Conservation (phyloP, 331 rosid genomes). For the Saraca asoca region DNA sequence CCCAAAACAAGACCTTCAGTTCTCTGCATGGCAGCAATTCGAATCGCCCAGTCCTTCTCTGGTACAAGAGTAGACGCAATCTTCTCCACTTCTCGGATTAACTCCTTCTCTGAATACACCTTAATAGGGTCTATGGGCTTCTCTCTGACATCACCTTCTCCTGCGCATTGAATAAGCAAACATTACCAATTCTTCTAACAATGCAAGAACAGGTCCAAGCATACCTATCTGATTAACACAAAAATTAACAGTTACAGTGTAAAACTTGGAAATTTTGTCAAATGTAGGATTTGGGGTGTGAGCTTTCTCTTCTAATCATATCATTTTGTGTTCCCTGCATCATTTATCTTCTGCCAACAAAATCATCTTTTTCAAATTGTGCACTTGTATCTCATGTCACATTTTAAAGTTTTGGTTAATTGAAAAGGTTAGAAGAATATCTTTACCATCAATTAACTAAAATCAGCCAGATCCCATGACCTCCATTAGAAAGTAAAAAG, state of each 20-base stretch:
- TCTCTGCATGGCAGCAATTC: slow-evolving; percentile 94
- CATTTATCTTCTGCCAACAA: slow-evolving; percentile 10
- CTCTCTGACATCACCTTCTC: slow-evolving; percentile 73
- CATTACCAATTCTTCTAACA: slow-evolving; percentile 9
- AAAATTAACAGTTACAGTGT: slow-evolving; percentile 10
- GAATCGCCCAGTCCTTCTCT: slow-evolving; percentile 96
- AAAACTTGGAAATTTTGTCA: slow-evolving; percentile 1
- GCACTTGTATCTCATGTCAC: slow-evolving; percentile 7
- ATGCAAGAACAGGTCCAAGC: not conserved
- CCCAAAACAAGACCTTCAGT: slow-evolving; percentile 90
- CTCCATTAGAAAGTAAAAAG: not conserved
- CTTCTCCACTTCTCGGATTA: slow-evolving; percentile 89
- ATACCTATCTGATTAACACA: slow-evolving; percentile 6
- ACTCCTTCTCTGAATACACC: slow-evolving; percentile 94
- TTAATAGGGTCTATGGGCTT: slow-evolving; percentile 83
- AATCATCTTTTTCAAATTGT: slow-evolving; percentile 27
- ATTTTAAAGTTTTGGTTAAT: not conserved
- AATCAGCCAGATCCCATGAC: not conserved
- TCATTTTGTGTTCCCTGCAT: slow-evolving; percentile 28
- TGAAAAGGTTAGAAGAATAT: slow-evolving; percentile 7
- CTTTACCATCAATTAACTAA: slow-evolving; percentile 14
- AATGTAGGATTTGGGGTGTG: slow-evolving; percentile 8
- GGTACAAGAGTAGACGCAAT: slow-evolving; percentile 89
- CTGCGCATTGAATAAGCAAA: slow-evolving; percentile 50
- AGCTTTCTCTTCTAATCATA: slow-evolving; percentile 16